These are phyloP conservation scores for Pythium sukuiense DNA, from an alignment of 352 stramenopile genomes.

Conservation along the genomic window DNA sequence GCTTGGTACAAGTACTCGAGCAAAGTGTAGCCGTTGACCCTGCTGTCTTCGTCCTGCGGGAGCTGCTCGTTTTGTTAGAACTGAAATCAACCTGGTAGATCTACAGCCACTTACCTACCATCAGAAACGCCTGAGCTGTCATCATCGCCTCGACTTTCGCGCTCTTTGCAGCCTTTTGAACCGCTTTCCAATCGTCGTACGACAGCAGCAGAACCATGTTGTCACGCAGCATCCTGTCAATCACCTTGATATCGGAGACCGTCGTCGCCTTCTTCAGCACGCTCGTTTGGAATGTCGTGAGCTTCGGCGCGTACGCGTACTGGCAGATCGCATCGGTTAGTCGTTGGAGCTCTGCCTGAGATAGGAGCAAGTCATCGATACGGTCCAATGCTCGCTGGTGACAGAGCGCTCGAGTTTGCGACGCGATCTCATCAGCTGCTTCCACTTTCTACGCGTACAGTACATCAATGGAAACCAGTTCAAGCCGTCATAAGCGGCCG, in stretches of 20 bases:
- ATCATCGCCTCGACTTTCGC: conserved; percentile 37
- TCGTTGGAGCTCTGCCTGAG: conserved; percentile 1
- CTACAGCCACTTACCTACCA: conserved; percentile 28
- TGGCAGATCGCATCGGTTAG: conserved; percentile 14
- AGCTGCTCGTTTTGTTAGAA: conserved; percentile 27
- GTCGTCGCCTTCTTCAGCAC: conserved; percentile 27
- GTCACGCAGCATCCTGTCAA: conserved; percentile 40
- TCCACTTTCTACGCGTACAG: conserved; percentile 15
- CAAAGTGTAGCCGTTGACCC: conserved; percentile 42
- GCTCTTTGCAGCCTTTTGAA: conserved; percentile 1
- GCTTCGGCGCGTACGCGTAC: conserved; percentile 7
- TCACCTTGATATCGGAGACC: conserved; percentile 30
- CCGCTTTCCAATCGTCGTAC: conserved; percentile 39
- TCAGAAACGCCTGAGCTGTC: conserved; percentile 37
- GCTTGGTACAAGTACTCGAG: conserved; percentile 50
- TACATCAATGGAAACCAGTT: background rate
- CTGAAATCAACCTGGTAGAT: too few relatives aligned
- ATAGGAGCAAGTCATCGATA: conserved; percentile 17
- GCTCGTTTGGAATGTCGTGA: conserved; percentile 30
- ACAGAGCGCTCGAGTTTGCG: conserved; percentile 6
- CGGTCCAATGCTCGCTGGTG: conserved; percentile 20
- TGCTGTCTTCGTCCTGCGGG: conserved; percentile 32
- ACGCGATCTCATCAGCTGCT: background rate
- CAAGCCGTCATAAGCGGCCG: too few relatives aligned
- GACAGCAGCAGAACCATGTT: conserved; percentile 41